A percentile compares a stretch with the other conserved stretches of the same genome.
phyloP scores from a whole-genome alignment of 768 basidiomycete species.

The Lenzites betulinus region DNA sequence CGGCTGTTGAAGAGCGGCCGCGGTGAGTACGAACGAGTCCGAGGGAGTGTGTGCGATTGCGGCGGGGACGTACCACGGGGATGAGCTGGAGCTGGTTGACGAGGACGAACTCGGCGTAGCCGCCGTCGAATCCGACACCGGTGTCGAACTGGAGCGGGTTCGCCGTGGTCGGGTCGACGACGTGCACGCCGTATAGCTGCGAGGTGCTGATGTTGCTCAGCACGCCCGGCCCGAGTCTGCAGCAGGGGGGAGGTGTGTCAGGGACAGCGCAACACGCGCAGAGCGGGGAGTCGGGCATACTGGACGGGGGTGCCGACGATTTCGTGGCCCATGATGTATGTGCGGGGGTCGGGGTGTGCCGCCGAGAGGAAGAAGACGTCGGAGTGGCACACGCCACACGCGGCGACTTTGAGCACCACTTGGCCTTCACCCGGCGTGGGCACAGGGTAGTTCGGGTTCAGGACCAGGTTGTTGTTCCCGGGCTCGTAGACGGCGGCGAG shows the following conservation, averaged over 20 bases:
- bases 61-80: constrained; percentile 12
- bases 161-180: background rate
- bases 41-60: too few relatives aligned
- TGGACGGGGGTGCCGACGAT: constrained; percentile 10
- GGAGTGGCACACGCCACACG: constrained; percentile 16
- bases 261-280: too few relatives aligned
- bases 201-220: background rate
- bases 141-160: background rate
- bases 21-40: too few relatives aligned
- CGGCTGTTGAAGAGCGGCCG: constrained; percentile 3
- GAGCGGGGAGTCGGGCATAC: background rate
- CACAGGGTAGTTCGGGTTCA: constrained; percentile 21
- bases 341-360: constrained; percentile 1
- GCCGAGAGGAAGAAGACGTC: constrained; percentile 14
- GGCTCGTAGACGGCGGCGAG: constrained; percentile 31
- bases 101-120: constrained; percentile 12
- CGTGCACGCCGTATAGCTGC: constrained; percentile 1
- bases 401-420: constrained; percentile 20
- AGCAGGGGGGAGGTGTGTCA: too few relatives aligned
- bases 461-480: constrained; percentile 32
- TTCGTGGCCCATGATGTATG: constrained; percentile 14
- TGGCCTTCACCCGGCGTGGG: constrained; percentile 4
- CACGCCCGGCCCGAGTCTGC: constrained; percentile 1
- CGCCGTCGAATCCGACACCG: constrained; percentile 7
- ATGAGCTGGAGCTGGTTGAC: constrained; percentile 7